These are phyloP conservation scores for Calonectria naviculata DNA, from an alignment of 2,329 filamentous ascomycete species.

Conservation along the genomic window DNA sequence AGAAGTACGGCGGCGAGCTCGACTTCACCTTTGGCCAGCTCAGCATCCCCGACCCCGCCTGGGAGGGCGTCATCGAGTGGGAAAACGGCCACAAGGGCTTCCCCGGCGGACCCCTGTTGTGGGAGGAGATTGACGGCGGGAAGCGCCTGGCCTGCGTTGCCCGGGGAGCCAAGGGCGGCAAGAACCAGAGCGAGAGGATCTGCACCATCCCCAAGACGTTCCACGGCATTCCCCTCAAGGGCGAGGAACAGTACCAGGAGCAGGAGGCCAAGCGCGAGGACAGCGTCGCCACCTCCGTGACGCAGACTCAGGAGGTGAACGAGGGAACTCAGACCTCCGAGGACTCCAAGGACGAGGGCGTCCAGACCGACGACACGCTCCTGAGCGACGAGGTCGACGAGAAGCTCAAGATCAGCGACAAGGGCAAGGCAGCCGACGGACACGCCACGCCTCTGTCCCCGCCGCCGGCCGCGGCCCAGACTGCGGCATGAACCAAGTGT, in stretches of 20 bases:
- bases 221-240: conserved; percentile 11
- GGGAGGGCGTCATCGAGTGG: conserved; percentile 62
- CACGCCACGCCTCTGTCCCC: background rate
- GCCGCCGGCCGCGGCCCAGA: conserved; percentile 16
- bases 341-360: conserved; percentile 37
- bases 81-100: conserved; percentile 64
- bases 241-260: conserved; percentile 10
- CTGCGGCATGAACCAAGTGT: conserved; percentile 19
- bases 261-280: conserved; percentile 8
- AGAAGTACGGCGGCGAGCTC: conserved; percentile 87
- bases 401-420: conserved; percentile 45
- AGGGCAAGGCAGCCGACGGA: conserved; percentile 18
- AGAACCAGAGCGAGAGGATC: conserved; percentile 58
- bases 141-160: conserved; percentile 63
- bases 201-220: conserved; percentile 62
- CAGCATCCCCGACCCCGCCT: conserved; percentile 75
- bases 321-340: conserved; percentile 44
- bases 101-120: conserved; percentile 67
- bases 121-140: conserved; percentile 59
- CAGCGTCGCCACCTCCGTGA: conserved; percentile 18
- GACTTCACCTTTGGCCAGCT: conserved; percentile 84
- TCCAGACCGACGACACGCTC: conserved; percentile 42
- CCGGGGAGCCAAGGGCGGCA: conserved; percentile 59
- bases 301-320: conserved; percentile 20
- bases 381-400: conserved; percentile 43